Evolutionary conservation across 176 grass and related monocot species (phyloP).

Genomic region (Ensete ventricosum): DNA sequence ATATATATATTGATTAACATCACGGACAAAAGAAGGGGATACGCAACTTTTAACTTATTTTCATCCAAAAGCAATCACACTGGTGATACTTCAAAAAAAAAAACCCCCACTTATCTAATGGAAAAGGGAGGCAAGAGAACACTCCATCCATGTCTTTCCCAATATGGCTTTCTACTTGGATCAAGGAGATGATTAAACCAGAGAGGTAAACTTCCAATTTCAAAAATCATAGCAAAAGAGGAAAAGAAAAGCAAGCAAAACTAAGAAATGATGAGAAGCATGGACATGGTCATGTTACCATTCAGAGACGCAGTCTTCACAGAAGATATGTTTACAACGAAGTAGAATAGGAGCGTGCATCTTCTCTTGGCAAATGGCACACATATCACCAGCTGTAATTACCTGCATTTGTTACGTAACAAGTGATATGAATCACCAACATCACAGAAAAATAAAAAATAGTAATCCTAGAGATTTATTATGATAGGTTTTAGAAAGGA

Average conservation of each 20-base stretch:
- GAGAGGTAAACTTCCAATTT: not conserved
- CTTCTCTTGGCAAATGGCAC: slow-evolving; percentile 9
- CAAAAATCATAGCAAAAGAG: not conserved
- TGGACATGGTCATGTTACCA: not conserved
- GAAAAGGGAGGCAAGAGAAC: no score
- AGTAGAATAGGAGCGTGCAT: not conserved
- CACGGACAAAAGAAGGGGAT: no score
- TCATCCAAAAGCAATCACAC: no score
- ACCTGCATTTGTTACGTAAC: not conserved
- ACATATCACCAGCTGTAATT: not conserved
- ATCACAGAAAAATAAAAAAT: not conserved
- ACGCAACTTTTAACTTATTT: no score
- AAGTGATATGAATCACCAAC: not conserved
- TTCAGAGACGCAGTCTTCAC: not conserved
- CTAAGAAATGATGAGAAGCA: no score
- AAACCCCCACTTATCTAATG: no score
- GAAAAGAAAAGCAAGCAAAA: not conserved
- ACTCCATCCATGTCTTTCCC: no score
- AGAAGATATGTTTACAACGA: not conserved
- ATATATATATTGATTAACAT: no score
- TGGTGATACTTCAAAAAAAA: no score
- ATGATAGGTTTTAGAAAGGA: no score
- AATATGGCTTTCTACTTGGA: no score
- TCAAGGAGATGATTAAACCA: not conserved
- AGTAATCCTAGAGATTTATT: not conserved